A percentile compares a stretch with the other conserved stretches of the same genome.
Evolutionary conservation across 164 flowering plant species (phyloP).

Genomic region (Berberis thunbergii): DNA sequence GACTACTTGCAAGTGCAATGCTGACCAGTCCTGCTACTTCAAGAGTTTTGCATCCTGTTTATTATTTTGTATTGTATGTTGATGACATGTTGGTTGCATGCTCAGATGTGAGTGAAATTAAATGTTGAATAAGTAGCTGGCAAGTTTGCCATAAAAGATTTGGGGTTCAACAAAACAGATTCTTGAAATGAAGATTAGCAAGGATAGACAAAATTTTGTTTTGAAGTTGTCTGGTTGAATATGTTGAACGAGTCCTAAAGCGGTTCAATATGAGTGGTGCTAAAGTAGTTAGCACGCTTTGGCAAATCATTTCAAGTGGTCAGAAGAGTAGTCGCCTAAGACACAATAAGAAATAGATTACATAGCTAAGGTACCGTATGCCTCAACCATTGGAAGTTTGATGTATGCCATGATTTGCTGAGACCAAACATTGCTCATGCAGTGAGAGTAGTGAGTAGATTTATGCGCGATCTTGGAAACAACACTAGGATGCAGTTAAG

Average conservation of each 20-base stretch:
- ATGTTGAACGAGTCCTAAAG: constrained; percentile 2
- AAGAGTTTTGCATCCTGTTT: not conserved
- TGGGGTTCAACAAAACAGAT: not conserved
- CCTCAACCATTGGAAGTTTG: constrained; percentile 2
- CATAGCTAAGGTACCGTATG: constrained; percentile 5
- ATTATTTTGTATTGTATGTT: not conserved
- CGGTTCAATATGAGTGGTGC: not conserved
- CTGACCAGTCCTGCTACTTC: constrained; percentile 1
- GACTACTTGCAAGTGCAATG: not conserved
- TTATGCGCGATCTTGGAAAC: not conserved
- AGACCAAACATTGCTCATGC: too few species aligned
- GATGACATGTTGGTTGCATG: constrained; percentile 7
- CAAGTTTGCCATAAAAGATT: constrained; percentile 4
- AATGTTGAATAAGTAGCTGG: not conserved
- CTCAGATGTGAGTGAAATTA: not conserved
- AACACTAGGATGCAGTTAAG: not conserved
- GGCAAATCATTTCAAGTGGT: not conserved
- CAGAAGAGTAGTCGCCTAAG: not conserved
- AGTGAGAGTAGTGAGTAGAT: not conserved
- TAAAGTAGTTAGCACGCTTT: not conserved
- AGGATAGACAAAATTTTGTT: too few species aligned
- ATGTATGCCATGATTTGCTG: constrained; percentile 4
- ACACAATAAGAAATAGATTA: not conserved
- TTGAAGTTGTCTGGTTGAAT: not conserved
- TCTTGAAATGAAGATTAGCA: too few species aligned